Base-by-base conservation (phyloP, 768 basidiomycete genomes). In the Tricholoma terreum region DNA sequence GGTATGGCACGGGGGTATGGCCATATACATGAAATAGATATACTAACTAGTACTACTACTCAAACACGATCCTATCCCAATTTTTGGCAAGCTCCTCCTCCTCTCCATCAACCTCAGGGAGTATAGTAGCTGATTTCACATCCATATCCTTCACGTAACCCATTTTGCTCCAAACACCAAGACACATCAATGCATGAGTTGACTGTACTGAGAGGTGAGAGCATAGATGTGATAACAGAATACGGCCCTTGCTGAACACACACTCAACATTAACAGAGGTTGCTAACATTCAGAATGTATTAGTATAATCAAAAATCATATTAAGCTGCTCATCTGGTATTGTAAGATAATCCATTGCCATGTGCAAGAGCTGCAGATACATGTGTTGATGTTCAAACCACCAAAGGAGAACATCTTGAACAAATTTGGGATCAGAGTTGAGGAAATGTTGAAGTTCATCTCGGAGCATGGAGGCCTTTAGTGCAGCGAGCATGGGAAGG, bases 271-370 rank as follows among this genome's bases (percentile, higher is more conserved):
- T 46, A n/a, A 60, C 51, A 22, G 54, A 56, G 4, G 55, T 56
- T 8, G 54, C 55, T 56, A 35, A 24, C 15, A 21, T 22, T n/a
- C 34, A 42, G 14, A 43, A 31, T 42, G 11, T 27, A n/a, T 24
- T 24, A 24, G 27, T 42, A 15, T 9, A 46, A 19, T 21, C 27
- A 22, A 46, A 11, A 46, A 22, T 11, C 2, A 7, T 46, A 22
- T 14, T 11, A 22, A 30, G 45, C 38, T 40, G 65, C 58, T 12
- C 54, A 69, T 65, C 63, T 0, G 65, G 67, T 34, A 71, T 65
- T 9, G 50, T 54, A 0, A 69, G 64, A 33, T 71, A 71, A 36
- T 72, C 67, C 0, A 70, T 34, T 3, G 67, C 73, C 74, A 77
- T 73, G 0, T 59, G 58, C 0, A 64, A 68, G 1, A 75, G 68